Evolutionary conservation across 306 rosid genomes (phyloP).

Genomic region (Pyrus bretschneideri): DNA sequence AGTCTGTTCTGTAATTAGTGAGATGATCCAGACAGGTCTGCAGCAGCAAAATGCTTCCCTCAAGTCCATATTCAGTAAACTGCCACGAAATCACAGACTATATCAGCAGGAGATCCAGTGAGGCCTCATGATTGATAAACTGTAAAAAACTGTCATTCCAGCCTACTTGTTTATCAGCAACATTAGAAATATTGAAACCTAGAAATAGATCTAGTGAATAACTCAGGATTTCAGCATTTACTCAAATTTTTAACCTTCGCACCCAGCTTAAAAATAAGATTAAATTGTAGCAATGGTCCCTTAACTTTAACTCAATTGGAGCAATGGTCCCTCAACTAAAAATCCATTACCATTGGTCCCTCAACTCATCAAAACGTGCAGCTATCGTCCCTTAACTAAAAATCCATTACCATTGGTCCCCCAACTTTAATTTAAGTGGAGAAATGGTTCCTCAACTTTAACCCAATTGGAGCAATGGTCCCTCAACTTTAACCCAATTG

Average conservation of each 20-base stretch:
- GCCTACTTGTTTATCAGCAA: neutral
- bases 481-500: too few species aligned
- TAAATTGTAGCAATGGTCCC: too few species aligned
- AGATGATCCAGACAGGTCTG: conserved; percentile 75
- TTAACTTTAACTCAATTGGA: too few species aligned
- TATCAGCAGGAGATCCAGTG: conserved; percentile 14
- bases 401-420: too few species aligned
- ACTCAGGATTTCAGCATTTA: neutral
- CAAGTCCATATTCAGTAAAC: conserved; percentile 69
- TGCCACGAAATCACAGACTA: conserved; percentile 26
- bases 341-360: too few species aligned
- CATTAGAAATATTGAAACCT: neutral
- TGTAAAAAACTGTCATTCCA: neutral
- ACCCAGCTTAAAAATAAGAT: neutral
- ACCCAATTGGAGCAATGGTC: too few species aligned
- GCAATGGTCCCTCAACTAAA: too few species aligned
- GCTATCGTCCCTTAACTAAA: too few species aligned
- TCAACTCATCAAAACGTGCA: too few species aligned
- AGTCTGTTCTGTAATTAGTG: conserved; percentile 37
- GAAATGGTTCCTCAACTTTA: too few species aligned
- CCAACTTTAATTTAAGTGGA: too few species aligned
- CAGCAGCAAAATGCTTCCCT: conserved; percentile 80
- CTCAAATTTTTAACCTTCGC: neutral
- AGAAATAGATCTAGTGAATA: neutral
- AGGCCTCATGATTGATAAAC: conserved; percentile 2